Conservation (phyloP, 2,329 filamentous ascomycete species). For the Cercospora janseana region DNA sequence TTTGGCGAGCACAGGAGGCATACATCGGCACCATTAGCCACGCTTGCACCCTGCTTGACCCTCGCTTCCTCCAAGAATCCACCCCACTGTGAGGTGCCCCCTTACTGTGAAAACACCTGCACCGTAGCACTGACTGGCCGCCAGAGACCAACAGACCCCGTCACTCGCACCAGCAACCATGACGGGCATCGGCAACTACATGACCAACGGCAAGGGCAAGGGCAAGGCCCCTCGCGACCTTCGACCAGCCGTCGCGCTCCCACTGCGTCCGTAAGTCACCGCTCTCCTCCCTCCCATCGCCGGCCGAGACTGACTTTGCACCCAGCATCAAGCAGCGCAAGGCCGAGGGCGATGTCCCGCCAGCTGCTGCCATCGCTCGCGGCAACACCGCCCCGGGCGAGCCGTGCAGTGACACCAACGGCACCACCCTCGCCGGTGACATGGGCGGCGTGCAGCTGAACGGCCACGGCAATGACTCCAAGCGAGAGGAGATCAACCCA, state of each 20-base stretch:
- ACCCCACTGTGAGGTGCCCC: too few species aligned
- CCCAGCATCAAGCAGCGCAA: too few species aligned
- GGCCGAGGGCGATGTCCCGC: background rate
- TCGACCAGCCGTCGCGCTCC: background rate
- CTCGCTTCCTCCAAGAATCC: too few species aligned
- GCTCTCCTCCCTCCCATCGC: background rate
- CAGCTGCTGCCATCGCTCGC: background rate
- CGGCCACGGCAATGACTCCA: constrained; percentile 6
- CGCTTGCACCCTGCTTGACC: too few species aligned
- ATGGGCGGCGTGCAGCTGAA: background rate
- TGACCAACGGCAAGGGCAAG: constrained; percentile 2
- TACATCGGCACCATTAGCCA: too few species aligned
- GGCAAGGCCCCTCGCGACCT: constrained; percentile 1
- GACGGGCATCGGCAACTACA: background rate
- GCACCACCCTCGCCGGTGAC: background rate
- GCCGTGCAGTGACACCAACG: background rate
- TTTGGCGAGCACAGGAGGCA: background rate
- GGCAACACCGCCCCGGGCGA: background rate
- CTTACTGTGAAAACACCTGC: too few species aligned
- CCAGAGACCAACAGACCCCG: background rate
- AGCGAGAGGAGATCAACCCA: background rate
- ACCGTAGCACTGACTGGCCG: background rate
- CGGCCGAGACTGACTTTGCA: background rate
- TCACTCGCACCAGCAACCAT: background rate
- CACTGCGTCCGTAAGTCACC: constrained; percentile 2